A percentile compares a stretch with the other conserved stretches of the same genome.
phyloP scores from a whole-genome alignment of 345 rosid species.

The Clarkia xantiana region DNA sequence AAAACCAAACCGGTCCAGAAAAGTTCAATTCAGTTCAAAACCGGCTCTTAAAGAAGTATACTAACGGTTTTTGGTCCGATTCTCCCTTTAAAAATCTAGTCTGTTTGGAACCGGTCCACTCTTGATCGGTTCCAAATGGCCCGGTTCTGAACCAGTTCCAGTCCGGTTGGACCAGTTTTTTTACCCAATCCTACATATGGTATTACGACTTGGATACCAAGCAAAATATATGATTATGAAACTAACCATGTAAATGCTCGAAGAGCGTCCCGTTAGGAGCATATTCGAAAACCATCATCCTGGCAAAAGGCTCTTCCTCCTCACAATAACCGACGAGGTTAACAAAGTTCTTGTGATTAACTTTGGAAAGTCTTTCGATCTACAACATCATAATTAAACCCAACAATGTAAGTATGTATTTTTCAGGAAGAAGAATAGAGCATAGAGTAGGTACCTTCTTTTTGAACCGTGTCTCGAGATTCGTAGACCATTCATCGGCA shows the following conservation, averaged over 20 bases:
- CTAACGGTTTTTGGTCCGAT: too few species aligned
- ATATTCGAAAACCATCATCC: conserved; percentile 96
- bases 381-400: conserved; percentile 18
- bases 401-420: not conserved
- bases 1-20: too few species aligned
- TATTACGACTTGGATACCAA: too few species aligned
- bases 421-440: not conserved
- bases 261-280: conserved; percentile 91
- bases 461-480: conserved; percentile 57
- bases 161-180: too few species aligned
- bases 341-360: conserved; percentile 87
- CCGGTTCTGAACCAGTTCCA: too few species aligned
- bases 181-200: too few species aligned
- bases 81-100: too few species aligned
- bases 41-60: too few species aligned
- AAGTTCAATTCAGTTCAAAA: too few species aligned
- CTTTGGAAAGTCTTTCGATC: conserved; percentile 64
- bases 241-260: conserved; percentile 84
- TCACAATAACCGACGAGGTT: conserved; percentile 85
- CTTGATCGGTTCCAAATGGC: too few species aligned
- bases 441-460: conserved; percentile 41
- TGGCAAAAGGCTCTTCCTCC: conserved; percentile 74
- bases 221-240: not conserved
- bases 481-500: conserved; percentile 53
- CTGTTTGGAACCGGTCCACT: too few species aligned